A percentile compares a stretch with the other conserved stretches of the same genome.
Evolutionary conservation across 1,139 yeast genomes (phyloP).

Genomic region (Saccharomycopsis crataegensis): DNA sequence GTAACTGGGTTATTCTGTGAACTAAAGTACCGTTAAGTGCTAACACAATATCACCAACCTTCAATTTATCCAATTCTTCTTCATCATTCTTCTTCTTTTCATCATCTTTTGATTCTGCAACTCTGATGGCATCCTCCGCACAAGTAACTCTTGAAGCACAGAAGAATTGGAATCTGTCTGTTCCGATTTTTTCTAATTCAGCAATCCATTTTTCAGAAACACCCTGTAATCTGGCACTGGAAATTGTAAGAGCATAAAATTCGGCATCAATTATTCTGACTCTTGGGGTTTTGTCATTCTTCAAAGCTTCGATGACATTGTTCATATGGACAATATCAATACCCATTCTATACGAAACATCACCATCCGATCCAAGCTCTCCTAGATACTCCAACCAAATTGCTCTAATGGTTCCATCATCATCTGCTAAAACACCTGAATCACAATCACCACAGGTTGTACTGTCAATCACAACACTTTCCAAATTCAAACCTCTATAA

Average conservation of each 20-base stretch:
- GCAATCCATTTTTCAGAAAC: slow-evolving; percentile 79
- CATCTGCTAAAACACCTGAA: slow-evolving; percentile 69
- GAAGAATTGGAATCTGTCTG: slow-evolving; percentile 65
- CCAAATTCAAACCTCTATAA: slow-evolving; percentile 79
- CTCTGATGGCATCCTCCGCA: slow-evolving; percentile 25
- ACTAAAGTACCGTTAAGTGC: slow-evolving; percentile 61
- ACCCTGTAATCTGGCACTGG: slow-evolving; percentile 76
- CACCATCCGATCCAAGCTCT: slow-evolving; percentile 53
- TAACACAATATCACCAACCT: slow-evolving; percentile 66
- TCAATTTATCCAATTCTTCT: slow-evolving; percentile 32
- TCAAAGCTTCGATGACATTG: slow-evolving; percentile 46
- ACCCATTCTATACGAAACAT: slow-evolving; percentile 66
- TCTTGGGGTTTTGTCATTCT: slow-evolving; percentile 33
- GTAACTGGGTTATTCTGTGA: slow-evolving; percentile 30
- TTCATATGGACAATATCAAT: slow-evolving; percentile 58
- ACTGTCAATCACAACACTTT: slow-evolving; percentile 68
- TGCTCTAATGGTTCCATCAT: slow-evolving; percentile 73
- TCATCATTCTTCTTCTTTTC: slow-evolving; percentile 9
- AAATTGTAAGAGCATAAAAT: slow-evolving; percentile 56
- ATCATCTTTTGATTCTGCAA: not conserved
- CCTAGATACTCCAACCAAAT: slow-evolving; percentile 81
- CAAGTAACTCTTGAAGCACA: slow-evolving; percentile 66
- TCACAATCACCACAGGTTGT: slow-evolving; percentile 65
- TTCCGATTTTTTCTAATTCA: slow-evolving; percentile 46
- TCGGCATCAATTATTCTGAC: slow-evolving; percentile 72